These are phyloP conservation scores for Cucurbita moschata DNA, from an alignment of 306 rosid species.

Conservation along the genomic window DNA sequence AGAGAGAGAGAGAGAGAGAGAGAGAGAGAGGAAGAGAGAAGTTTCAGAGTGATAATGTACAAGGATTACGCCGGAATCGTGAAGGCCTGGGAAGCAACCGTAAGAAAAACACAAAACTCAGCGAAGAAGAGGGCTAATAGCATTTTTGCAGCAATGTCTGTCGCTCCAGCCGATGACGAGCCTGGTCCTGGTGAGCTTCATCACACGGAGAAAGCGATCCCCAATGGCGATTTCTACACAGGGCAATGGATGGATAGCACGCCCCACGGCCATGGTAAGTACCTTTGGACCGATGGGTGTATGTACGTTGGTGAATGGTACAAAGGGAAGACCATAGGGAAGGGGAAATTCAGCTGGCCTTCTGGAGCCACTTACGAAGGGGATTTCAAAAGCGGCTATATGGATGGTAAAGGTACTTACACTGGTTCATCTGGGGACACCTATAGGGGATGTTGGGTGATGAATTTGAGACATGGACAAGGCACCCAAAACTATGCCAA, in stretches of 20 bases:
- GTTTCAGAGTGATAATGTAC: constrained; percentile 36
- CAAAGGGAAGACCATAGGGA: constrained; percentile 48
- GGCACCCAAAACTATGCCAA: constrained; percentile 52
- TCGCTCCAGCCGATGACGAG: constrained; percentile 73
- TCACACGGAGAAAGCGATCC: constrained; percentile 36
- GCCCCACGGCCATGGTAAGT: constrained; percentile 79
- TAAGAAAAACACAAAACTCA: constrained; percentile 43
- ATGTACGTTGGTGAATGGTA: constrained; percentile 82
- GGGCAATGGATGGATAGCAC: constrained; percentile 46
- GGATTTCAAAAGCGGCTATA: constrained; percentile 45
- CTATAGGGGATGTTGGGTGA: constrained; percentile 66
- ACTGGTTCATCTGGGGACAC: constrained; percentile 61
- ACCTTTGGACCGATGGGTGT: constrained; percentile 85
- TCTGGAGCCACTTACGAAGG: constrained; percentile 88
- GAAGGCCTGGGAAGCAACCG: constrained; percentile 50
- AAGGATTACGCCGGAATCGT: constrained; percentile 40
- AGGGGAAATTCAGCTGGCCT: constrained; percentile 88
- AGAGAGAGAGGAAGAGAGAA: constrained; percentile 4
- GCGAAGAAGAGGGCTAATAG: constrained; percentile 48
- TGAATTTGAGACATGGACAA: constrained; percentile 61
- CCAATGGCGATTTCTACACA: constrained; percentile 67
- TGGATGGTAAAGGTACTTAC: constrained; percentile 80
- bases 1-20: neutral
- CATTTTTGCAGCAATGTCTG: constrained; percentile 61
- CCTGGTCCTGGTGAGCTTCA: constrained; percentile 24